A percentile compares a stretch with the other conserved stretches of the same genome.
Conservation (phyloP, 495 filamentous ascomycete species). For the Penicillium verhagenii region DNA sequence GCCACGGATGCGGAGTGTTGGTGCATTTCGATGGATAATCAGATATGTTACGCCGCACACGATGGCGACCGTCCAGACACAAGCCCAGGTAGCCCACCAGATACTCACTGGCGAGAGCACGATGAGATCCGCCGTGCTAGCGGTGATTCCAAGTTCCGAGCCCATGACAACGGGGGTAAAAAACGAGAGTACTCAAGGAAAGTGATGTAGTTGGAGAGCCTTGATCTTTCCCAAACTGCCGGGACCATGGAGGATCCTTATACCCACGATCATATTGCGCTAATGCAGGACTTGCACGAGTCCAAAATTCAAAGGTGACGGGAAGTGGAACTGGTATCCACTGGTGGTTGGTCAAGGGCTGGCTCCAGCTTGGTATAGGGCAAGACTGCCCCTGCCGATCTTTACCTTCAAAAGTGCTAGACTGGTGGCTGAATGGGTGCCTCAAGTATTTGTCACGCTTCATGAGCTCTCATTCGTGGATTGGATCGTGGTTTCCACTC, state of each 20-base stretch:
- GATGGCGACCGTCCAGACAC: constrained; percentile 56
- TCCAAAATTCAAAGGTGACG: not conserved
- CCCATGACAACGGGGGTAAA: constrained; percentile 22
- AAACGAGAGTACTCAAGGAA: not conserved
- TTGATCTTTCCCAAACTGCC: not conserved
- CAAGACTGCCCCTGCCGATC: not conserved
- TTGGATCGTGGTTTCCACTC: not conserved
- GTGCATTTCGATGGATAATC: constrained; percentile 50
- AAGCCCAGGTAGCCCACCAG: constrained; percentile 37
- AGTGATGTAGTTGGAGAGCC: not conserved
- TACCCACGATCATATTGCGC: not conserved
- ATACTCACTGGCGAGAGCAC: constrained; percentile 26
- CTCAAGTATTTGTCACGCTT: constrained; percentile 1
- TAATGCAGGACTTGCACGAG: not conserved
- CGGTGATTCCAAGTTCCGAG: constrained; percentile 35
- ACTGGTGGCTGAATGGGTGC: not conserved
- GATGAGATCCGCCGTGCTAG: constrained; percentile 27
- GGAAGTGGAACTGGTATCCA: not conserved
- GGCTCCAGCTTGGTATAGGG: not conserved
- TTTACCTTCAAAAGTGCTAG: not conserved
- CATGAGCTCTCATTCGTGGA: not conserved
- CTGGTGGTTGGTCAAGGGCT: not conserved
- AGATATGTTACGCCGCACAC: constrained; percentile 54
- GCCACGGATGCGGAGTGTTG: constrained; percentile 62
- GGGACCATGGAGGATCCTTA: not conserved